A percentile compares a stretch with the other conserved stretches of the same genome.
Evolutionary conservation across 2,329 filamentous ascomycete species (phyloP).

Genomic region (Fusarium nurragi): DNA sequence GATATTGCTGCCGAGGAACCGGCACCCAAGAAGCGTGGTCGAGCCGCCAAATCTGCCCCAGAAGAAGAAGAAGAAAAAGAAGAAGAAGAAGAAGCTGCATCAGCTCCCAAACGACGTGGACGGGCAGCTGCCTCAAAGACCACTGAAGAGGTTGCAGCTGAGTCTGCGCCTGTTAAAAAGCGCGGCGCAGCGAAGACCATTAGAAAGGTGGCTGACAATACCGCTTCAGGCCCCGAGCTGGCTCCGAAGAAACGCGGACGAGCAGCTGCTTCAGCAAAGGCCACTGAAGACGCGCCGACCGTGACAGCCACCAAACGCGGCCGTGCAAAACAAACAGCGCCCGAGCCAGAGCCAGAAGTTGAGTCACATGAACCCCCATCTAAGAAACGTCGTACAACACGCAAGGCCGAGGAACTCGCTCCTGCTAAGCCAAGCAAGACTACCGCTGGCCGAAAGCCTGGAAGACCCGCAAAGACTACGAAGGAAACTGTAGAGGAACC

Average conservation of each 20-base stretch:
- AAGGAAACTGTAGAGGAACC: slow-evolving; percentile 12
- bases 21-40: slow-evolving; percentile 26
- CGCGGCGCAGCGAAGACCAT: slow-evolving; percentile 14
- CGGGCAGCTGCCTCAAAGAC: slow-evolving; percentile 13
- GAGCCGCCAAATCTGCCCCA: slow-evolving; percentile 6
- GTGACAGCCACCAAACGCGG: slow-evolving; percentile 33
- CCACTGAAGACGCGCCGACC: not conserved
- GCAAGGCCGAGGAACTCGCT: slow-evolving; percentile 17
- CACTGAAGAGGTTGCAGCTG: slow-evolving; percentile 1
- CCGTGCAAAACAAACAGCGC: slow-evolving; percentile 27
- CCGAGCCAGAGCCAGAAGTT: slow-evolving; percentile 11
- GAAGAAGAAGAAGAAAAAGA: slow-evolving; percentile 15
- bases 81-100: slow-evolving; percentile 3
- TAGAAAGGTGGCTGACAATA: slow-evolving; percentile 6
- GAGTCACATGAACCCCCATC: slow-evolving; percentile 26
- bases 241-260: slow-evolving; percentile 28
- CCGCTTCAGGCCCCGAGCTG: slow-evolving; percentile 6
- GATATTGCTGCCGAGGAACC: slow-evolving; percentile 5
- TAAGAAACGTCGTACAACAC: slow-evolving; percentile 34
- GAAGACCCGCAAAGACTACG: slow-evolving; percentile 23
- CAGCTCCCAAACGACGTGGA: slow-evolving; percentile 16
- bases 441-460: slow-evolving; percentile 6
- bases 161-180: slow-evolving; percentile 21
- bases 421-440: slow-evolving; percentile 1
- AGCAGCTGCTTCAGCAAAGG: slow-evolving; percentile 1